These are phyloP conservation scores for Stromatinia cepivora DNA, from an alignment of 2,329 filamentous ascomycete genomes.

Conservation along the genomic window DNA sequence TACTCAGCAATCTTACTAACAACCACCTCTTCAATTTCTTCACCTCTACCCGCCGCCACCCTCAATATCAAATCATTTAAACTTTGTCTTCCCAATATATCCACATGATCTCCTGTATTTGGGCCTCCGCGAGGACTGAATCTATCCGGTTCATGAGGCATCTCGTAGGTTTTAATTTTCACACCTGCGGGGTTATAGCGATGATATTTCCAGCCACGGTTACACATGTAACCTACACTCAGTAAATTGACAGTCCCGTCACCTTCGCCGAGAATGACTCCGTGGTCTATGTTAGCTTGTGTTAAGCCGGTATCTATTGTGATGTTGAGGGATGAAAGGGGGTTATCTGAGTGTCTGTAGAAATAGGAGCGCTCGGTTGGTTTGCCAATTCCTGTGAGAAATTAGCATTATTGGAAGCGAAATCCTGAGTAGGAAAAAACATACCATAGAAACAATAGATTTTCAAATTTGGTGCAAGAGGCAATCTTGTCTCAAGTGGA, in stretches of 20 bases:
- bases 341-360: slow-evolving; percentile 70
- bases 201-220: slow-evolving; percentile 89
- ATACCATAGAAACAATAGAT: slow-evolving; percentile 93
- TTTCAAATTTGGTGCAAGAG: slow-evolving; percentile 83
- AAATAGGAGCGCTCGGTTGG: slow-evolving; percentile 91
- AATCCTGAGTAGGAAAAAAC: neutral
- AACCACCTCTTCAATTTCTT: slow-evolving; percentile 74
- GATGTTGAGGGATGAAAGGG: slow-evolving; percentile 67
- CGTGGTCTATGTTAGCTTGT: slow-evolving; percentile 69
- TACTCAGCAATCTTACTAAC: slow-evolving; percentile 82
- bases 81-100: slow-evolving; percentile 85
- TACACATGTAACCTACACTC: slow-evolving; percentile 94
- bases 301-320: slow-evolving; percentile 69
- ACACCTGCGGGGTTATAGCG: slow-evolving; percentile 87
- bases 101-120: slow-evolving; percentile 85
- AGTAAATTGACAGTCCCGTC: slow-evolving; percentile 95
- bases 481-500: slow-evolving; percentile 83
- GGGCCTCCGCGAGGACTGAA: slow-evolving; percentile 79
- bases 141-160: slow-evolving; percentile 92
- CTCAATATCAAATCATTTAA: slow-evolving; percentile 88
- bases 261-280: slow-evolving; percentile 92
- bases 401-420: slow-evolving; percentile 11
- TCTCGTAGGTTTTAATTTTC: slow-evolving; percentile 84
- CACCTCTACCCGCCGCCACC: slow-evolving; percentile 81
- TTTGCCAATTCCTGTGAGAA: slow-evolving; percentile 69